These are phyloP conservation scores for Dentipellis sp. DNA, from an alignment of 768 basidiomycete genomes.

Conservation along the genomic window DNA sequence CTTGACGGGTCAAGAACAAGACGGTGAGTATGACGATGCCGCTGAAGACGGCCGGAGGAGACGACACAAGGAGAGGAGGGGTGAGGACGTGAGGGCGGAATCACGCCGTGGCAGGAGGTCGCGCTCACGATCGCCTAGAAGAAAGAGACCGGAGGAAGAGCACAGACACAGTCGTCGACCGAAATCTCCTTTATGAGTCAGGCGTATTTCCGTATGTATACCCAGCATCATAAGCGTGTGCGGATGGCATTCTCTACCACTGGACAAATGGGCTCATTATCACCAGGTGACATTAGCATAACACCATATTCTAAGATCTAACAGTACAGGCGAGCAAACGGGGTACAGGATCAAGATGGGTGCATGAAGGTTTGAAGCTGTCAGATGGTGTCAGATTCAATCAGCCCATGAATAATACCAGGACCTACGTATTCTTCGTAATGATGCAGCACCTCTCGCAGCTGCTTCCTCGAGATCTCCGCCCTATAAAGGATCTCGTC, in stretches of 20 bases:
- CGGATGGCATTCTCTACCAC: too few species aligned
- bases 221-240: too few species aligned
- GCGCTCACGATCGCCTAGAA: conserved; percentile 13
- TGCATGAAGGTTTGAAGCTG: conserved; percentile 39
- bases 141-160: not conserved
- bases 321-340: too few species aligned
- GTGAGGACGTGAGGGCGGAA: not conserved
- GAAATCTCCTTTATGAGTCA: too few species aligned
- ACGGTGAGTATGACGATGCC: not conserved
- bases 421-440: conserved; percentile 80
- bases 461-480: conserved; percentile 73
- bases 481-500: conserved; percentile 92
- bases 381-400: not conserved
- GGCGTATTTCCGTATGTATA: too few species aligned
- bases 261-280: too few species aligned
- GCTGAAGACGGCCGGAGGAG: not conserved
- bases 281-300: too few species aligned
- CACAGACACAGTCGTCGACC: too few species aligned
- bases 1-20: not conserved
- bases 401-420: not conserved
- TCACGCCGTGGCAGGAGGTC: conserved; percentile 2
- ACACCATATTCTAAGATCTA: too few species aligned
- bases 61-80: not conserved
- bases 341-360: conserved; percentile 19
- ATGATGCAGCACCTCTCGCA: conserved; percentile 74